These are phyloP conservation scores for Aspergillus eucalypticola DNA, from an alignment of 2,329 filamentous ascomycete species.

Conservation along the genomic window DNA sequence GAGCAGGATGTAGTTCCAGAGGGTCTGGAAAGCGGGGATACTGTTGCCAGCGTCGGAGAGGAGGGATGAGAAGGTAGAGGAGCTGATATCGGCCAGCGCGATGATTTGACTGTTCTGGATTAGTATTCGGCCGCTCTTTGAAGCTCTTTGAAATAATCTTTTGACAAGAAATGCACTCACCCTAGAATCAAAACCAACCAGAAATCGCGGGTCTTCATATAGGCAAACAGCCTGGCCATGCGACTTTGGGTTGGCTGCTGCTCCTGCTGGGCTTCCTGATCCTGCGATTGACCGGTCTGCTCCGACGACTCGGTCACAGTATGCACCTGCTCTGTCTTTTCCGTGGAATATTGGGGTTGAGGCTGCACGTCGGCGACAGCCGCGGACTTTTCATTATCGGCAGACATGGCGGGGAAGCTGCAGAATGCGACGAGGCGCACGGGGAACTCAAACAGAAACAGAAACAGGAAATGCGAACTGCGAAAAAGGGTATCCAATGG, in stretches of 20 bases:
- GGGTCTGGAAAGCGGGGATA: constrained; percentile 90
- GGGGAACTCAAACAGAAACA: no score
- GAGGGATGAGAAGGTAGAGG: constrained; percentile 71
- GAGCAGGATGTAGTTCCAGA: constrained; percentile 90
- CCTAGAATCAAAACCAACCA: constrained; percentile 5
- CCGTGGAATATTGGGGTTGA: neutral
- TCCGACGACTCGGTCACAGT: constrained; percentile 1
- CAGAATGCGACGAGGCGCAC: neutral
- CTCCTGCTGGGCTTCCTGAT: neutral
- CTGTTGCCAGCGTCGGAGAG: constrained; percentile 68
- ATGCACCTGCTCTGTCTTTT: constrained; percentile 3
- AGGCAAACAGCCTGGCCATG: neutral
- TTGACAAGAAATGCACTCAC: neutral
- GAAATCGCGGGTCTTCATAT: constrained; percentile 11
- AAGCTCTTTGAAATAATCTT: no score
- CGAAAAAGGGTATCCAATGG: neutral
- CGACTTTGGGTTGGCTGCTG: neutral
- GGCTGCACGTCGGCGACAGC: constrained; percentile 1
- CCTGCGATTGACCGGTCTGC: neutral
- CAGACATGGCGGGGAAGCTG: constrained; percentile 2
- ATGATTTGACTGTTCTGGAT: constrained; percentile 1
- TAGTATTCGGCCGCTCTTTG: neutral
- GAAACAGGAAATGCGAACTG: neutral
- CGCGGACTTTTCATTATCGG: constrained; percentile 4
- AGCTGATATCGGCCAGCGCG: constrained; percentile 8